Evolutionary conservation across 345 rosid genomes (phyloP).

Genomic region (Crucihimalaya himalaica): DNA sequence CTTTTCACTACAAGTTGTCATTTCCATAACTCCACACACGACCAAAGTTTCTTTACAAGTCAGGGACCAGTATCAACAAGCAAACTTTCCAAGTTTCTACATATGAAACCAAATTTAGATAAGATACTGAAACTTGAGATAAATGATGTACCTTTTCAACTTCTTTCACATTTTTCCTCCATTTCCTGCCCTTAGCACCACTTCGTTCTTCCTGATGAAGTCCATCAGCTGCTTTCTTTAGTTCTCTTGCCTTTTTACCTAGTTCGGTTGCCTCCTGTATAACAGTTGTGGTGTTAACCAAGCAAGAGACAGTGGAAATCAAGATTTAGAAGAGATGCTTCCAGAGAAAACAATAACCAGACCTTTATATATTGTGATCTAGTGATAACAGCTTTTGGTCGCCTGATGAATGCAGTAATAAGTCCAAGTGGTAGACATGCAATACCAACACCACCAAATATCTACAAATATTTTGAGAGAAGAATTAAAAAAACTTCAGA

Average conservation of each 20-base stretch:
- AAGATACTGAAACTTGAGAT: conserved; percentile 14
- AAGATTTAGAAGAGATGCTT: conserved; percentile 6
- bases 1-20: not conserved
- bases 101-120: conserved; percentile 1
- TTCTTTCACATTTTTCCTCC: conserved; percentile 95
- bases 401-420: conserved; percentile 86
- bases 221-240: conserved; percentile 93
- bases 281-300: not conserved
- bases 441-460: conserved; percentile 99
- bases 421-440: conserved; percentile 95
- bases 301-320: conserved; percentile 4
- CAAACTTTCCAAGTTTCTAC: not conserved
- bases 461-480: conserved; percentile 49
- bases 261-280: conserved; percentile 98
- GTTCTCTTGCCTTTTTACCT: conserved; percentile 93
- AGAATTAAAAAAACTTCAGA: not conserved
- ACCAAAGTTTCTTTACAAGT: conserved; percentile 1
- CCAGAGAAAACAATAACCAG: conserved; percentile 10
- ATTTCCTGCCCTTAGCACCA: conserved; percentile 91
- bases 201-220: conserved; percentile 96
- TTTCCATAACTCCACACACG: not conserved
- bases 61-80: not conserved
- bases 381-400: conserved; percentile 98
- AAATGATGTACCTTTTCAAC: conserved; percentile 78
- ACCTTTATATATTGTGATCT: conserved; percentile 99